Conservation (phyloP, 345 rosid genomes). For the Capsella bursapastoris region DNA sequence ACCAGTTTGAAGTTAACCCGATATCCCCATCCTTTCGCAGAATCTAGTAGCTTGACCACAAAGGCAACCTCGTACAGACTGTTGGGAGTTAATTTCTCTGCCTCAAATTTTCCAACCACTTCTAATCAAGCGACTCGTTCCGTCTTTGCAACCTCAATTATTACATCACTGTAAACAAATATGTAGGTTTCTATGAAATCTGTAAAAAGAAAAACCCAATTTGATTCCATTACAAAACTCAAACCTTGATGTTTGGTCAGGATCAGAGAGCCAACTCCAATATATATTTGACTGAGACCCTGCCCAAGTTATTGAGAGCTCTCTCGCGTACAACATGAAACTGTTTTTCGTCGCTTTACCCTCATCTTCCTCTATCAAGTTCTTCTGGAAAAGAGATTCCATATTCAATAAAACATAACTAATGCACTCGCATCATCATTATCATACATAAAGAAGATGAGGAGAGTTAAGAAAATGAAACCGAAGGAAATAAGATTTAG, state of each 20-base stretch:
- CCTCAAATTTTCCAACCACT: slow-evolving; percentile 46
- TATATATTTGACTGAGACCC: slow-evolving; percentile 46
- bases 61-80: slow-evolving; percentile 51
- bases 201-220: background rate
- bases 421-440: background rate
- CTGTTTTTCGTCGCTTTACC: slow-evolving; percentile 50
- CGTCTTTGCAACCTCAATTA: slow-evolving; percentile 53
- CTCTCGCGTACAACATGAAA: slow-evolving; percentile 62
- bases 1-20: slow-evolving; percentile 53
- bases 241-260: slow-evolving; percentile 46
- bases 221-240: background rate
- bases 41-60: slow-evolving; percentile 52
- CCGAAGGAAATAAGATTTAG: background rate
- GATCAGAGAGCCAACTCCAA: slow-evolving; percentile 57
- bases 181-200: background rate
- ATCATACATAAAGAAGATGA: background rate
- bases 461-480: background rate
- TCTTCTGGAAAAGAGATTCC: slow-evolving; percentile 47
- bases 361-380: slow-evolving; percentile 48
- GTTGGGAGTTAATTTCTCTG: slow-evolving; percentile 54
- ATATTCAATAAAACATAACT: background rate
- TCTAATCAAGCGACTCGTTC: slow-evolving; percentile 59
- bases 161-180: slow-evolving; percentile 13
- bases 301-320: slow-evolving; percentile 57
- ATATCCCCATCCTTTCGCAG: slow-evolving; percentile 52